Evolutionary conservation across 768 basidiomycete species (phyloP).

Genomic region (Podaxis rugospora): DNA sequence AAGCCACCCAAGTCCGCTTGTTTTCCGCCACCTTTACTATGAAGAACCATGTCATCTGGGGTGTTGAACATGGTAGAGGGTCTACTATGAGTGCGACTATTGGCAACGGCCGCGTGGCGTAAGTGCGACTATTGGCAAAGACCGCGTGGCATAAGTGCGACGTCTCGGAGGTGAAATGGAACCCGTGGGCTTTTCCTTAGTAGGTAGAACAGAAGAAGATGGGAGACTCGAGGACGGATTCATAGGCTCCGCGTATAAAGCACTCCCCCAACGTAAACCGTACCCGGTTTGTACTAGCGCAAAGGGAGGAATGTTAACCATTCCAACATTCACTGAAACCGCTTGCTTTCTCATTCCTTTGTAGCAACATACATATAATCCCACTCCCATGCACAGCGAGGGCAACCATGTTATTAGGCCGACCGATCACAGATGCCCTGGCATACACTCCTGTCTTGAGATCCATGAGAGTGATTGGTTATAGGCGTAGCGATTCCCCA

Average conservation of each 20-base stretch:
- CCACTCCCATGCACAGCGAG: constrained; percentile 18
- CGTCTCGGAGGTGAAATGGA: too few relatives aligned
- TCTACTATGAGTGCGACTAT: too few relatives aligned
- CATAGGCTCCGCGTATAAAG: not conserved
- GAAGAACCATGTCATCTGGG: too few relatives aligned
- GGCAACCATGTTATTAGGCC: constrained; percentile 11
- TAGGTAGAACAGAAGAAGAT: not conserved
- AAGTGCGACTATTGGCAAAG: too few relatives aligned
- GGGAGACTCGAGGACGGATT: not conserved
- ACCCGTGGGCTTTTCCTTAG: too few relatives aligned
- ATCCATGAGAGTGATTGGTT: constrained; percentile 5
- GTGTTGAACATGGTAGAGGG: too few relatives aligned
- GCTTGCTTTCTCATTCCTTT: constrained; percentile 11
- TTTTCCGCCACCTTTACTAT: too few relatives aligned
- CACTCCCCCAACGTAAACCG: constrained; percentile 1
- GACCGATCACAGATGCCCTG: not conserved
- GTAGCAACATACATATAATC: constrained; percentile 18
- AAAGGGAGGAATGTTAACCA: constrained; percentile 20
- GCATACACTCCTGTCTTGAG: constrained; percentile 3
- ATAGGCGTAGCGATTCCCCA: not conserved
- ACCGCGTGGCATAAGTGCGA: too few relatives aligned
- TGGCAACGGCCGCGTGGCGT: too few relatives aligned
- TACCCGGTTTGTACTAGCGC: constrained; percentile 10
- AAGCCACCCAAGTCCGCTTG: too few relatives aligned
- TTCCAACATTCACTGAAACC: constrained; percentile 13